Percentiles rank a stretch among this genome's conserved stretches.
Conservation (phyloP, 306 rosid genomes). For the Vigna trinervia region DNA sequence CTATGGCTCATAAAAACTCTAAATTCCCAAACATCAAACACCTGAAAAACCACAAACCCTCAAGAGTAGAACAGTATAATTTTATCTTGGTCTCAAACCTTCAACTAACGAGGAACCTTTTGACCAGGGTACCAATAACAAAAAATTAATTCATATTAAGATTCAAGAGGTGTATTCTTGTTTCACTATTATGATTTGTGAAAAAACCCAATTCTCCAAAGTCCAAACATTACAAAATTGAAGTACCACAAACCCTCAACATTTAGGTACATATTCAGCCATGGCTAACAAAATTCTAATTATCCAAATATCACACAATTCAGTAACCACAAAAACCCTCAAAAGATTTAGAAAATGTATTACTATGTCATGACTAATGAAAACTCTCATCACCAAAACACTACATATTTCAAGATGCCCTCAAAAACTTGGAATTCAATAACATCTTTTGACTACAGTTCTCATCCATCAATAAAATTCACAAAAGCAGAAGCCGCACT, state of each 20-base stretch:
- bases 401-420: background rate
- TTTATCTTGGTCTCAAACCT: no score
- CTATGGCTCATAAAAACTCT: background rate
- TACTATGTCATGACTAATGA: background rate
- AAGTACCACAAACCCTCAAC: background rate
- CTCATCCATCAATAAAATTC: background rate
- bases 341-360: background rate
- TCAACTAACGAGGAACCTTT: no score
- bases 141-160: no score
- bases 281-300: background rate
- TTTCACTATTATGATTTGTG: background rate
- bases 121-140: no score
- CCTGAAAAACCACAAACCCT: background rate
- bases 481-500: background rate
- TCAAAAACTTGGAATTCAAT: constrained; percentile 2
- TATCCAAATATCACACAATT: background rate
- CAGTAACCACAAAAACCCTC: background rate
- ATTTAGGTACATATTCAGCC: background rate
- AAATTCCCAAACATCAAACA: background rate
- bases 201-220: background rate
- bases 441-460: background rate
- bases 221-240: background rate
- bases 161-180: background rate
- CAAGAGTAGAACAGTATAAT: background rate
- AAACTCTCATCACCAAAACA: background rate